phyloP scores from a whole-genome alignment of 179 eudicot genomes.

The Beta macrorhiza region DNA sequence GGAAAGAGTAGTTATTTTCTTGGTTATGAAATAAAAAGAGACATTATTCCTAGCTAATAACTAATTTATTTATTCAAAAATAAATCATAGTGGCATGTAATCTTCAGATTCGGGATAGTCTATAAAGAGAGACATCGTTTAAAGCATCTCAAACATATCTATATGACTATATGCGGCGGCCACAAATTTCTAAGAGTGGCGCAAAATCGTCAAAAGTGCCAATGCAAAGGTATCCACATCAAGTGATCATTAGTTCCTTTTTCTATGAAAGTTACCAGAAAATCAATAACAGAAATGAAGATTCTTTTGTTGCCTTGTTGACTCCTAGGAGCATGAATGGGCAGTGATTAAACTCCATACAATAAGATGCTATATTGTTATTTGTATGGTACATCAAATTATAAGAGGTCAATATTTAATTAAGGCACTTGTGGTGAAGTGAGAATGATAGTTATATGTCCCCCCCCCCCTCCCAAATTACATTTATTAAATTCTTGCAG shows the following conservation, averaged over 20 bases:
- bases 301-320: neutral
- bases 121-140: too few relatives aligned
- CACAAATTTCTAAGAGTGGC: neutral
- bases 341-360: neutral
- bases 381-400: neutral
- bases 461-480: too few relatives aligned
- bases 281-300: neutral
- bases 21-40: too few relatives aligned
- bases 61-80: too few relatives aligned
- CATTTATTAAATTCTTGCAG: neutral
- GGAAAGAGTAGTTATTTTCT: too few relatives aligned
- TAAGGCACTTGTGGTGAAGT: neutral
- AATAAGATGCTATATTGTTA: neutral
- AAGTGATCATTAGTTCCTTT: neutral
- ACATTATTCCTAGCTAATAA: too few relatives aligned
- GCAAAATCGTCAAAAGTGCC: neutral
- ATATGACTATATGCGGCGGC: neutral
- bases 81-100: too few relatives aligned
- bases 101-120: too few relatives aligned
- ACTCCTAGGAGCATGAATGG: conserved; percentile 4
- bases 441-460: neutral
- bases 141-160: neutral
- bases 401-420: conserved; percentile 1
- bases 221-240: neutral
- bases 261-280: neutral